Base-by-base conservation (phyloP, 2,329 filamentous ascomycete species). In the Clonostachys chloroleuca region DNA sequence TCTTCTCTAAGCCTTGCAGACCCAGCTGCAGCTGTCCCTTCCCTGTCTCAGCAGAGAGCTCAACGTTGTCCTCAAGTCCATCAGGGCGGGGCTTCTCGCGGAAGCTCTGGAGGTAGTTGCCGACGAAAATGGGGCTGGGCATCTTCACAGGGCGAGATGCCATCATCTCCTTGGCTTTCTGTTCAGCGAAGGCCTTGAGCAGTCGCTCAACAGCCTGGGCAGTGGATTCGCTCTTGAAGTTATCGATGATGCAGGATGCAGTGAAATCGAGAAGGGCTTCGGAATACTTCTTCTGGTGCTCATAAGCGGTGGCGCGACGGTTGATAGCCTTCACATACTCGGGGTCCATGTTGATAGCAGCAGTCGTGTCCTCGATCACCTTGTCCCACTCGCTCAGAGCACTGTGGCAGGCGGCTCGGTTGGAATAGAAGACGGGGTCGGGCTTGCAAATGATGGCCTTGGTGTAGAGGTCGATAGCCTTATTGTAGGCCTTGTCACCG, bases 41-140 rank as follows among this genome's bases (percentile, higher is more conserved):
- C 58, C 92, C 92, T 42, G 84, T 89, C 42, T 86, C 83, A 57
- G 92, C 83, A 40, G 82, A 70, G 43, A 96, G 69, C 55, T 95
- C 89, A n/a, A 77, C 83, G 8, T 83, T 79, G 56, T 95, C 89
- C 50, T 92, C 91, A 45, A 99, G 75, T 12, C 90, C 92, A 51
- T 77, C 82, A 5, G 94, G 92, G 3, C 89, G 80, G 43, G 83
- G 77, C 73, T 87, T 89, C 49, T 84, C 77, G 51, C 94, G 87
- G 87, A 99, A 99, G 74, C 92, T 97, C 73, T 97, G 92, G 34
- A 99, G 86, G 69, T 99, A 99, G 77, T 99, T 99, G 63, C 91
- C 90, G 56, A 99, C 92, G 59, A 97, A 99, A 12, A 92, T 96
- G 33, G 94, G 87, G 69, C 92, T 96, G 17, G 94, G 94, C 44